Evolutionary conservation across 164 flowering plant genomes (phyloP), one percentile per base, ranked within the genome.

Genomic region (Nelumbo lutea): DNA sequence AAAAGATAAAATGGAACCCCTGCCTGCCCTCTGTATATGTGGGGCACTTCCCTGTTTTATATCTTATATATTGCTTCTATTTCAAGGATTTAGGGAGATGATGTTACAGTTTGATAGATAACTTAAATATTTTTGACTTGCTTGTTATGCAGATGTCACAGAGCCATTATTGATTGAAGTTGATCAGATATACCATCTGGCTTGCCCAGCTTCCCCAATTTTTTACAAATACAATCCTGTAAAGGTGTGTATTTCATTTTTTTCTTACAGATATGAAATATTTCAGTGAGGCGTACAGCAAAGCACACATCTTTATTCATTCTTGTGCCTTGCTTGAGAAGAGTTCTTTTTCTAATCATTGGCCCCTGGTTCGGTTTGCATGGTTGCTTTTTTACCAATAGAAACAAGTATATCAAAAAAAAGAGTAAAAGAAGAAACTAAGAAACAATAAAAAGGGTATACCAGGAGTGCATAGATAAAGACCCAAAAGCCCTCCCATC

Each of bases 151-250:
- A 89, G 97, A 94, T 79, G 97, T 91, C 66, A 91, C 94, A 6
- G 97, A 91, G 78, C 87, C 97, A 42, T 71, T 94, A 65, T 71
- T 94, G 80, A 44, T 94, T n/a, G 98, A 93, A 72, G 96, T 93
- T 67, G 98, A 93, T 78, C 94, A 84, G 73, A 93, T 93, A 72
- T 93, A 91, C 73, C 98, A 91, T 75, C 90, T 93, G 62, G 98
- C 98, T 68, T 93, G 98, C 78, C 98, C 97, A 43, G 98, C 98
- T 53, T 94, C 97, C 55, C 98, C 98, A 40, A 90, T 94, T 72
- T 91, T 90, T 75, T 93, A 93, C 84, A 93, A 93, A 59, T 76
- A 86, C 81, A 93, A 91, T 72, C 97, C 98, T 69, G 96, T 93
- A 48, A 93, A 93, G 87, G 93, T 85, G 64, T 42, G 55, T 68